phyloP scores from a whole-genome alignment of 179 eudicot species.

The Sideroxylon spinosum region DNA sequence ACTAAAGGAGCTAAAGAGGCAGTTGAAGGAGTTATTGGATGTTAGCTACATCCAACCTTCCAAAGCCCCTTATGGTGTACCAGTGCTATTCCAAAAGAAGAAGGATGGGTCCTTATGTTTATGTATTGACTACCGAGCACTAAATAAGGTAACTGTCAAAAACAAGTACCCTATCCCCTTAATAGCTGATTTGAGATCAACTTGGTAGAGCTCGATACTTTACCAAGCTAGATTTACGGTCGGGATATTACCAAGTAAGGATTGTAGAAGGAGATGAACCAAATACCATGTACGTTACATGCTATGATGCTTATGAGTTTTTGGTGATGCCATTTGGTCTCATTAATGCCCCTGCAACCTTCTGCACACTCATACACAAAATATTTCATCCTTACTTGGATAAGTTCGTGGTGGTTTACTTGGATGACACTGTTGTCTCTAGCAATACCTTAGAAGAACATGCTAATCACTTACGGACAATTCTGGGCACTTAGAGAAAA shows the following conservation, averaged over 20 bases:
- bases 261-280: too few relatives aligned
- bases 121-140: background rate
- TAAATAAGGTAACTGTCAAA: background rate
- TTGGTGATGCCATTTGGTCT: too few relatives aligned
- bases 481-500: background rate
- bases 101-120: background rate
- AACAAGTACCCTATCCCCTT: too few relatives aligned
- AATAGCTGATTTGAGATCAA: too few relatives aligned
- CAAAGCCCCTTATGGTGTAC: background rate
- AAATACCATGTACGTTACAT: background rate
- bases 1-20: background rate
- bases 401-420: too few relatives aligned
- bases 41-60: background rate
- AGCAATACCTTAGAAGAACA: too few relatives aligned
- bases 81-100: background rate
- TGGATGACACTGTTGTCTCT: too few relatives aligned
- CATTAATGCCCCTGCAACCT: too few relatives aligned
- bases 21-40: background rate
- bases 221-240: background rate
- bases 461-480: too few relatives aligned
- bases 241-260: too few relatives aligned
- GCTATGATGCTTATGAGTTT: background rate
- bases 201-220: conserved; percentile 6
- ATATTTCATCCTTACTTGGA: too few relatives aligned
- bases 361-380: too few relatives aligned